A percentile compares a stretch with the other conserved stretches of the same genome.
Conservation (phyloP, 371 early-diverging fungal species). For the Mortierella sp. region DNA sequence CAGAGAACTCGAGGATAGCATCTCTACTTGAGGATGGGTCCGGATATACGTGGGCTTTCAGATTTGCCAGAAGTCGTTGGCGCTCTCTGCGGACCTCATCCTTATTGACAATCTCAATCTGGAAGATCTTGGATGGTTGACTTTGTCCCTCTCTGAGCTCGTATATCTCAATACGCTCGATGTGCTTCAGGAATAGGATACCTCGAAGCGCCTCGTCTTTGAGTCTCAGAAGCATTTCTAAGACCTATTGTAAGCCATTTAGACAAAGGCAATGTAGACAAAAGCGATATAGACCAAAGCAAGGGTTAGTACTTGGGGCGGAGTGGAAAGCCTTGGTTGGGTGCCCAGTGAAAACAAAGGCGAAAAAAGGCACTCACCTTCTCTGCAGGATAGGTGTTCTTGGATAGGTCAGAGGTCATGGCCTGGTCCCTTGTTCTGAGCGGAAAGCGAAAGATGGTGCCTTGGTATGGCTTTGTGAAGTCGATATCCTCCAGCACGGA, state of each 20-base stretch:
- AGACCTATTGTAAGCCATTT: slow-evolving; percentile 22
- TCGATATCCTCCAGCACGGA: slow-evolving; percentile 30
- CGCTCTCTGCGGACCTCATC: slow-evolving; percentile 22
- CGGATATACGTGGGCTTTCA: slow-evolving; percentile 10
- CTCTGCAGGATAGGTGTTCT: slow-evolving; percentile 13
- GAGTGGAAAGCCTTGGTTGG: too few species aligned
- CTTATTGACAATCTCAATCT: slow-evolving; percentile 38
- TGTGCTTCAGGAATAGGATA: too few species aligned
- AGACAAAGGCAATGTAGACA: background rate
- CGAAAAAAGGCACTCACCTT: background rate
- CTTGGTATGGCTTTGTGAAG: slow-evolving; percentile 19
- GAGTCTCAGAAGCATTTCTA: slow-evolving; percentile 32
- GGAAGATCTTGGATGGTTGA: slow-evolving; percentile 20
- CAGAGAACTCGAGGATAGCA: slow-evolving; percentile 16
- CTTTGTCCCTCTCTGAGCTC: too few species aligned
- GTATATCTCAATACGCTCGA: too few species aligned
- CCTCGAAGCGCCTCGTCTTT: too few species aligned
- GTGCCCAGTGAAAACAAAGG: too few species aligned
- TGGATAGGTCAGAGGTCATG: slow-evolving; percentile 12
- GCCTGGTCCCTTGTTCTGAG: slow-evolving; percentile 29
- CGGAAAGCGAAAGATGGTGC: slow-evolving; percentile 47
- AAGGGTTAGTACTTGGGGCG: background rate
- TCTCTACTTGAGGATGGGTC: background rate
- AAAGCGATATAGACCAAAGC: background rate
- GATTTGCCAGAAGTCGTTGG: slow-evolving; percentile 2